Evolutionary conservation across 139 green algal genomes (phyloP), one percentile per base, ranked within the genome.

Genomic region (Pleodorina starrii): DNA sequence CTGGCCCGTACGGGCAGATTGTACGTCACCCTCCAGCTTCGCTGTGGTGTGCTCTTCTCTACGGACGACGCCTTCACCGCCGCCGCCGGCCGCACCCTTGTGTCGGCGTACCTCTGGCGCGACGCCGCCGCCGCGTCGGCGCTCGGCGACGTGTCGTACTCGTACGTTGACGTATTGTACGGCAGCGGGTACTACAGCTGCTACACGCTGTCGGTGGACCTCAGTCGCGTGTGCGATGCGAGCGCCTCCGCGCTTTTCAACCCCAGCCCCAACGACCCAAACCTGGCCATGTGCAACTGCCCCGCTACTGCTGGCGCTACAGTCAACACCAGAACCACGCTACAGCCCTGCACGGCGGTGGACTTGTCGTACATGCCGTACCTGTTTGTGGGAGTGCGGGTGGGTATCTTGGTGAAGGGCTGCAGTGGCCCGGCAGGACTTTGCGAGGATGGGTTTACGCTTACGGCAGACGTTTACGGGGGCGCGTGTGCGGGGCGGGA

Each of bases 251-350:
- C 89, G 35, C 68, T 21, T 29, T 92, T 85, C 84, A 92, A 82
- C 50, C 75, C 83, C 84, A 86, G 63, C 68, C 89, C 89, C 89
- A 92, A 92, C 63, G 89, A 88, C 40, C 89, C 89, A 36, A 36
- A 16, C 0, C 51, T 72, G 10, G 19, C 75, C 6, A 7, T 79
- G 17, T 92, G 89, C 84, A 38, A 51, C 48, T 92, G 89, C 83
- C 83, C 79, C 36, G 36, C 36, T 0, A 12, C 23, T n/a, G n/a
- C n/a, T n/a, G n/a, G n/a, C n/a, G n/a, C n/a, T 23, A 9, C 29
- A 14, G 54, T 1, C 32, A 27, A 1, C 27, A 29, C 46, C 32
- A 71, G 12, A 32, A n/a, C 19, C 57, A 68, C 19, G 5, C 57
- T 68, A 17, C 9, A 29, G 75, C 17, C 75, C 12, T 85, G 78